Base-by-base conservation (phyloP, 1,139 yeast species). In the Yamadazyma membranifaciens region DNA sequence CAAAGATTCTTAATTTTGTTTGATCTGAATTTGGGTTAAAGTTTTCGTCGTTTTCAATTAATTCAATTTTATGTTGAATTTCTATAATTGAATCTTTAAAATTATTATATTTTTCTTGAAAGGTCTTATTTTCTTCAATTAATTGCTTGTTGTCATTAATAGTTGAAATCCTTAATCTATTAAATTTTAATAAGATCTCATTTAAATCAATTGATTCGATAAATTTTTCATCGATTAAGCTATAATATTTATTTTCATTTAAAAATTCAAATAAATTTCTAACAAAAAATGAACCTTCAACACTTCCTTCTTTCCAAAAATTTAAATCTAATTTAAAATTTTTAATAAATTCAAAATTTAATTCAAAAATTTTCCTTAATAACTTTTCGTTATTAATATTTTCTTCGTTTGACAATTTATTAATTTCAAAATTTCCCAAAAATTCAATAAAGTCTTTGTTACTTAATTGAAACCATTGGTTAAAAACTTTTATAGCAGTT, bases 141-240 rank as follows among this genome's bases (percentile, higher is more conserved):
- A 59, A 47, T 14, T 47, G 52, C 26, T 62, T 65, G 32, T 71
- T 62, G 25, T 59, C 62, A 20, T 60, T 59, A 27, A 69, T 47
- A 29, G 64, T 62, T 6, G 62, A 54, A 16, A 62, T 67, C 43
- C 87, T 65, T 40, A 69, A 62, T 25, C 67, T 66, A 34, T 81
- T 65, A 57, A 80, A 86, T 44, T 67, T 72, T 47, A 69, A 75
- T 33, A 81, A 67, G 10, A 75, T 71, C 43, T 69, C 73, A 1
- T 96, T 86, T 44, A 89, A 69, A 40, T 75, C 81, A 4, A 91
- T 73, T 10, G 95, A 78, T 49, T 88, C 98, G 0, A 97, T 96
- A 59, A 83, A 83, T 47, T 78, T 80, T 15, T 72, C 68, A 36
- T 91, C 97, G 16, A 87, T 69, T 16, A 78, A 62, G n/a, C 81